These are phyloP conservation scores for Mycena chlorophos DNA, from an alignment of 768 basidiomycete genomes.

Conservation along the genomic window DNA sequence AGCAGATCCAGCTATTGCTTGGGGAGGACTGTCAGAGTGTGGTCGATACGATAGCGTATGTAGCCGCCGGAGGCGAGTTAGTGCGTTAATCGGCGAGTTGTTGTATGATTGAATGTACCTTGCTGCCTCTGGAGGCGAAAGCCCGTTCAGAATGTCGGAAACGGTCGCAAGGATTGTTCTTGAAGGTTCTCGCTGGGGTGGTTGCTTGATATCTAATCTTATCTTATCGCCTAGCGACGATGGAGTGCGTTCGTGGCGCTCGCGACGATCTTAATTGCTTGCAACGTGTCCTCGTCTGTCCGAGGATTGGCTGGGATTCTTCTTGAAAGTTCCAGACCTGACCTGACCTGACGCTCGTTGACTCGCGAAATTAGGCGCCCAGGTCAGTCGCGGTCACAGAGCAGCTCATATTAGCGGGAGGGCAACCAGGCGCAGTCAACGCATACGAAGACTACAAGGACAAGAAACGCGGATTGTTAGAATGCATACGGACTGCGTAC, in stretches of 20 bases:
- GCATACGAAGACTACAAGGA: no score
- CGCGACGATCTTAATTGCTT: no score
- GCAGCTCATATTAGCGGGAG: not conserved
- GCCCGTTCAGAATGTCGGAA: no score
- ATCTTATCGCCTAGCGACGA: no score
- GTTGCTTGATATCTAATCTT: no score
- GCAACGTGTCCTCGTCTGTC: no score
- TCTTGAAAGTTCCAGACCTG: not conserved
- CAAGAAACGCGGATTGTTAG: not conserved
- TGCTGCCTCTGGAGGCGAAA: no score
- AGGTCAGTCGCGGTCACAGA: not conserved
- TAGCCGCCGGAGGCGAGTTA: not conserved
- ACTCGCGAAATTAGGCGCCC: not conserved
- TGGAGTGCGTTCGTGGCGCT: no score
- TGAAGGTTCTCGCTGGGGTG: not conserved
- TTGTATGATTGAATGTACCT: no score
- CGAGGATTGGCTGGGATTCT: no score
- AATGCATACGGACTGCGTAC: no score
- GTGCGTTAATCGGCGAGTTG: no score
- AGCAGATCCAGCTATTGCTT: constrained; percentile 45
- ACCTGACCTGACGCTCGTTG: not conserved
- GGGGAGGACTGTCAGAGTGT: constrained; percentile 38
- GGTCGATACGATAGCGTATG: constrained; percentile 32
- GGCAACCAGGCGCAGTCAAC: not conserved
- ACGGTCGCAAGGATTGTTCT: not conserved